Evolutionary conservation across 2,329 filamentous ascomycete species (phyloP).

Genomic region (Macrophomina phaseolina): DNA sequence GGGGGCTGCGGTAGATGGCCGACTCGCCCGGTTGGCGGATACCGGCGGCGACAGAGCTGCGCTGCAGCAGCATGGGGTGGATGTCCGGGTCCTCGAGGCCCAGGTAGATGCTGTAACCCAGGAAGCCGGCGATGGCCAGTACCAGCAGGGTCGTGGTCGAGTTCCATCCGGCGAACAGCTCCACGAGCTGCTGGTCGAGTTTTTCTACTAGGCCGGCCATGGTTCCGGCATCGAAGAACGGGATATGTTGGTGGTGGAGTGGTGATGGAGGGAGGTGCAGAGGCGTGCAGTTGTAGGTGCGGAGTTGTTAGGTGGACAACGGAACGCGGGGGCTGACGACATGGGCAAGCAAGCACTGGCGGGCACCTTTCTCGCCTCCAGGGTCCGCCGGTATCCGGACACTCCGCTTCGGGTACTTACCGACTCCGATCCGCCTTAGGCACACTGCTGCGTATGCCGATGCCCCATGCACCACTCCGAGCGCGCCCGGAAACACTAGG

Average conservation of each 20-base stretch:
- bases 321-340: conserved; percentile 24
- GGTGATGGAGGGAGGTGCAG: background rate
- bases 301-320: background rate
- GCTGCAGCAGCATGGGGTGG: conserved; percentile 86
- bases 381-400: conserved; percentile 14
- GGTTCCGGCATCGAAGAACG: conserved; percentile 28
- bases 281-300: background rate
- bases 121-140: conserved; percentile 67
- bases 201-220: conserved; percentile 62
- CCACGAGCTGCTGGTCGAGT: conserved; percentile 73
- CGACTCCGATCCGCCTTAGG: background rate
- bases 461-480: background rate
- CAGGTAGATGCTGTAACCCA: conserved; percentile 73
- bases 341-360: conserved; percentile 5
- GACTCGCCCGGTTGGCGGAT: conserved; percentile 86
- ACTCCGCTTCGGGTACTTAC: background rate
- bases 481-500: background rate
- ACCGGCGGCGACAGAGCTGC: conserved; percentile 78
- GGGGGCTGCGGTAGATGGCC: conserved; percentile 81
- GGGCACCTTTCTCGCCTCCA: background rate
- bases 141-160: conserved; percentile 75
- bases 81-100: conserved; percentile 79
- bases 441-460: background rate
- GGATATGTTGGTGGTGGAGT: conserved; percentile 28
- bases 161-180: conserved; percentile 81